Evolutionary conservation across 2,329 filamentous ascomycete species (phyloP), one percentile per base, ranked within the genome.

Genomic region (Hymenoscyphus scutula): DNA sequence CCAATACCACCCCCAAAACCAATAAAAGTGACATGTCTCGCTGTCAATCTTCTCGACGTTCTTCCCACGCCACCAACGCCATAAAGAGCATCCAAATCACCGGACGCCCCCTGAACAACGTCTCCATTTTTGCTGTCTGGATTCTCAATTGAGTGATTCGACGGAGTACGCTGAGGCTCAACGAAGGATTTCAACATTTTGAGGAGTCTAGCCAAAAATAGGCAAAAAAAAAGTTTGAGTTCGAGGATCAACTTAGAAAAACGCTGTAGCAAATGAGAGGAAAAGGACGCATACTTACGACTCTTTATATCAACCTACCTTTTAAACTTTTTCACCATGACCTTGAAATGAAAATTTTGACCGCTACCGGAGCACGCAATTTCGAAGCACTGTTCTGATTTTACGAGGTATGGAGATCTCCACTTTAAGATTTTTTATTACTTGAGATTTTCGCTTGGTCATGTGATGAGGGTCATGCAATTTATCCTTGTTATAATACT

Each of bases 1-100:
- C 81, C 81, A 60, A 83, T 81, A 30, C 68, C 65, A 27, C 62
- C 64, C 23, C 63, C 63, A 59, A 64, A 59, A 5, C 62, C 62
- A 41, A 64, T 64, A 25, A 64, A 64, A n/a, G 62, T 64, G 3
- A 64, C 60, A 58, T 64, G 62, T 29, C 59, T 55, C 30, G 62
- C 59, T 19, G 56, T 64, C 45, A 64, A 45, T 27, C 56, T 62
- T 34, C 62, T 23, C 7, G 57, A 30, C 5, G 59, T 64, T 6
- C 51, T 56, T 37, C 62, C 62, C 6, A 64, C 62, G 53, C 62
- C 62, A 55, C 62, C 62, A 51, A 62, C 62, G 2, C 62, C 62
- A 59, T 64, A 64, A 3, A 62, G 19, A 3, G 59, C 60, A 59
- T 64, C 62, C 3, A 61, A 56, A 15, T 56, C 37, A 1, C 62